Evolutionary conservation across 164 flowering plant species (phyloP).

Genomic region (Piper betle): DNA sequence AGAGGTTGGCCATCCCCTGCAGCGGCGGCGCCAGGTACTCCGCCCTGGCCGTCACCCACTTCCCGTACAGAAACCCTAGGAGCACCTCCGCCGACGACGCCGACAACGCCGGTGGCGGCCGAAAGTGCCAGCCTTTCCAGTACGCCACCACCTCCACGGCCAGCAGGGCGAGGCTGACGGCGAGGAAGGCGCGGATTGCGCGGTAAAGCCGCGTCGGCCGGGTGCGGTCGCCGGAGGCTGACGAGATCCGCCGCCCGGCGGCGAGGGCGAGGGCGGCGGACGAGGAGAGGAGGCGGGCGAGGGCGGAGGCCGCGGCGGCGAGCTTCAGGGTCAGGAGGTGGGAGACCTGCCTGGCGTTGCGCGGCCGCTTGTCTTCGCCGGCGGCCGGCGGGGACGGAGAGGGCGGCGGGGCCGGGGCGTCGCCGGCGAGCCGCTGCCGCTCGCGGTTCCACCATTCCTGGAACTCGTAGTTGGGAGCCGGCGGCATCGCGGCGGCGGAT

Average conservation of each 20-base stretch:
- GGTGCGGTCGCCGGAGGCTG: conserved; percentile 10
- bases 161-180: conserved; percentile 32
- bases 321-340: conserved; percentile 39
- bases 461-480: conserved; percentile 58
- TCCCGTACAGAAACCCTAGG: conserved; percentile 44
- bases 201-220: conserved; percentile 41
- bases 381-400: conserved; percentile 9
- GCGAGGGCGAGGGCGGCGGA: conserved; percentile 39
- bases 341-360: conserved; percentile 63
- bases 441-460: conserved; percentile 95
- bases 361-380: conserved; percentile 23
- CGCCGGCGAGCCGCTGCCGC: conserved; percentile 17
- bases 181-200: conserved; percentile 37
- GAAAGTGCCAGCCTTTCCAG: conserved; percentile 87
- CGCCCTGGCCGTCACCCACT: conserved; percentile 56
- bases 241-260: conserved; percentile 35
- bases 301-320: conserved; percentile 30
- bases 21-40: conserved; percentile 72
- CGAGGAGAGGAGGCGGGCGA: conserved; percentile 25
- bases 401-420: conserved; percentile 12
- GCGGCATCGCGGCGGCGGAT: conserved; percentile 16
- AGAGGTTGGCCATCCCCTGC: conserved; percentile 51
- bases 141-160: conserved; percentile 63
- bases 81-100: conserved; percentile 25
- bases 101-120: conserved; percentile 40